phyloP scores from a whole-genome alignment of 352 stramenopile genomes.

The Globisporangium acanthophoron region DNA sequence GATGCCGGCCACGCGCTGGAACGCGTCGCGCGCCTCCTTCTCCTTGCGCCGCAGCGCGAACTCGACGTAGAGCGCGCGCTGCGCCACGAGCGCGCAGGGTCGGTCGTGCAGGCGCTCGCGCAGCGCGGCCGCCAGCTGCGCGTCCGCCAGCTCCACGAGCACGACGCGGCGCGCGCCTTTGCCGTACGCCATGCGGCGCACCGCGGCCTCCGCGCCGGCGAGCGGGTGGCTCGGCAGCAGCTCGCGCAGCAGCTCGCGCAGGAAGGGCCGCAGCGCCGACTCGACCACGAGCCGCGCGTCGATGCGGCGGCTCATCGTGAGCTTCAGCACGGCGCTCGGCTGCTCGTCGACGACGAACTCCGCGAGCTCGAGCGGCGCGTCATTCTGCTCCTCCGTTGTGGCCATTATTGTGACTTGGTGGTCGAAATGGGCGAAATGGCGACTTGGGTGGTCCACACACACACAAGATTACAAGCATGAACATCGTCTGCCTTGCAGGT shows the following conservation, averaged over 20 bases:
- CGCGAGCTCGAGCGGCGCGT: constrained; percentile 12
- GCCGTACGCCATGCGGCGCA: constrained; percentile 52
- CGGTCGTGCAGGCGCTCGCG: constrained; percentile 50
- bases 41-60: constrained; percentile 61
- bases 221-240: constrained; percentile 1
- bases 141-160: constrained; percentile 29
- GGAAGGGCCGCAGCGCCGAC: constrained; percentile 41
- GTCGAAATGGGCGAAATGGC: neutral
- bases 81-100: constrained; percentile 43
- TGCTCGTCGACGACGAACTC: constrained; percentile 50
- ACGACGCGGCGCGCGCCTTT: constrained; percentile 46
- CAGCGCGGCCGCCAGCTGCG: constrained; percentile 16
- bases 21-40: constrained; percentile 56
- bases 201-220: constrained; percentile 7
- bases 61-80: constrained; percentile 69
- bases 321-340: constrained; percentile 53
- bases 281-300: constrained; percentile 42
- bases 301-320: constrained; percentile 71
- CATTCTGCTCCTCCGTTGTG: neutral
- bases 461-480: too few species aligned
- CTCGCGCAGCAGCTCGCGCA: constrained; percentile 13
- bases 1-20: constrained; percentile 52
- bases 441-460: too few species aligned
- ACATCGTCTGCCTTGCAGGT: neutral
- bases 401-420: neutral